A percentile compares a stretch with the other conserved stretches of the same genome.
Conservation (phyloP, 441 rosid genomes). For the Theobroma grandiflorum region DNA sequence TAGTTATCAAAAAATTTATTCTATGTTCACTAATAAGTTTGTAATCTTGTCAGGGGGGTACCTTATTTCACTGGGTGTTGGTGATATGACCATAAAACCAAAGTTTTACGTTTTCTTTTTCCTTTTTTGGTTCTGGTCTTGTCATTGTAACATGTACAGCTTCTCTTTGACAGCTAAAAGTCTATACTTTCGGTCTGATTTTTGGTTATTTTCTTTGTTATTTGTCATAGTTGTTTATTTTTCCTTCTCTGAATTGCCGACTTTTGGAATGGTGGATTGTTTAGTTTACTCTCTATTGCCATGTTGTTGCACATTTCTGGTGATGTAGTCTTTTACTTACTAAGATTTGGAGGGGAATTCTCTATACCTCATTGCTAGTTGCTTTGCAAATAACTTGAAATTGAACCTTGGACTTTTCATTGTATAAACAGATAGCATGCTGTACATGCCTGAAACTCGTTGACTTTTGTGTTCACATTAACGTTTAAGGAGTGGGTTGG, state of each 20-base stretch:
- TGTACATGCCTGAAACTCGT: background rate
- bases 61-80: background rate
- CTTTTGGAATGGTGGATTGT: background rate
- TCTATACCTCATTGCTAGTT: background rate
- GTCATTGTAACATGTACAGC: background rate
- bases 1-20: background rate
- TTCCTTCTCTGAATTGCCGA: slow-evolving; percentile 7
- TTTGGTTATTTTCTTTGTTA: background rate
- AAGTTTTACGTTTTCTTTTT: background rate
- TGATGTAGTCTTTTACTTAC: background rate
- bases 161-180: slow-evolving; percentile 13
- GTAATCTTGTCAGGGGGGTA: background rate
- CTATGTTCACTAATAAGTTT: background rate
- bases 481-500: slow-evolving; percentile 15
- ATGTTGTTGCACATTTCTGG: background rate
- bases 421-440: background rate
- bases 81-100: background rate
- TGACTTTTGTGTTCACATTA: slow-evolving; percentile 8
- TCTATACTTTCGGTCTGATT: background rate
- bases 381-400: slow-evolving; percentile 13
- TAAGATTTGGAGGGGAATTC: background rate
- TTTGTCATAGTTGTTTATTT: background rate
- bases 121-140: background rate
- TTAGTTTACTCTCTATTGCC: background rate
- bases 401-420: background rate